Evolutionary conservation across 139 green algal species (phyloP).

Genomic region (Nannochloris sp.): DNA sequence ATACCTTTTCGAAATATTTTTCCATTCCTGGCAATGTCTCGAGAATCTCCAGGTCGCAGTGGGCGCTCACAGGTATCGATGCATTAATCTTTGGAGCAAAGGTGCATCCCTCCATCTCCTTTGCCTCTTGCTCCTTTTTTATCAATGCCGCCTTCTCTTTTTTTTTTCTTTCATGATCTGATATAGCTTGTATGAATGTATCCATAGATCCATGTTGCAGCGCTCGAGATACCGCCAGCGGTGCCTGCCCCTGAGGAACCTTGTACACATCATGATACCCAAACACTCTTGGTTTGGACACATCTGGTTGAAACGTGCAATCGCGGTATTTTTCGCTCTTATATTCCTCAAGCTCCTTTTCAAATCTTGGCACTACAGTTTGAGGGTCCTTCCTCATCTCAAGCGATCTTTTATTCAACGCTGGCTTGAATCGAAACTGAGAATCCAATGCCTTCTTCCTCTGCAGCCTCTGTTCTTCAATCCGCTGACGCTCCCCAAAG

Average conservation of each 20-base stretch:
- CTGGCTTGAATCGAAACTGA: not conserved
- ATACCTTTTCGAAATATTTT: too few species aligned
- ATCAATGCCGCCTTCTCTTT: not conserved
- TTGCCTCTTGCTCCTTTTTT: not conserved
- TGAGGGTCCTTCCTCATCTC: too few species aligned
- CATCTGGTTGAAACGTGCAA: not conserved
- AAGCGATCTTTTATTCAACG: not conserved
- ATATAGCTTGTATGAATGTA: not conserved
- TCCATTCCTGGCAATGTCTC: too few species aligned
- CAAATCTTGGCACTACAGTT: too few species aligned
- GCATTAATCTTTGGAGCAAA: slow-evolving; percentile 6
- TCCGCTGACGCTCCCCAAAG: not conserved
- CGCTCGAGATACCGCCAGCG: not conserved
- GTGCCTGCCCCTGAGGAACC: not conserved
- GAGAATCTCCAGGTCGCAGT: not conserved
- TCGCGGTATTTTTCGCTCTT: not conserved
- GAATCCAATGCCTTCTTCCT: not conserved
- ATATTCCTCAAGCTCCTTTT: not conserved
- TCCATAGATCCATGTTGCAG: not conserved
- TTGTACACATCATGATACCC: slow-evolving; percentile 1
- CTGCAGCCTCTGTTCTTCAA: not conserved
- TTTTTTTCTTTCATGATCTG: not conserved
- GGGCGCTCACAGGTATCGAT: not conserved
- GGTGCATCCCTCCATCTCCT: slow-evolving; percentile 6
- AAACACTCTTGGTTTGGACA: not conserved